Conservation (phyloP, 2,329 filamentous ascomycete genomes). For the Catunica adiposa region DNA sequence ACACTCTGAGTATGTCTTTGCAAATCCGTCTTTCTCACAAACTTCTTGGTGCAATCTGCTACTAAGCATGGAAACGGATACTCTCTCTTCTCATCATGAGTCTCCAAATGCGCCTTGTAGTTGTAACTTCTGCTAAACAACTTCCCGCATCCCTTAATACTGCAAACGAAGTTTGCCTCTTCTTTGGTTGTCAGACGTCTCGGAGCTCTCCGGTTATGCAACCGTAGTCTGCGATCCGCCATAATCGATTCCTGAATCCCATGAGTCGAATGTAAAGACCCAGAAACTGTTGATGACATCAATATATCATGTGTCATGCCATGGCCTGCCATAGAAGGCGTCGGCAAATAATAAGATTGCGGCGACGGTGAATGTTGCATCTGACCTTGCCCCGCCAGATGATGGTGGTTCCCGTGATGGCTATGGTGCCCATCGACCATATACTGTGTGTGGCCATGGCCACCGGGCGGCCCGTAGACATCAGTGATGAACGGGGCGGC, state of each 20-base stretch:
- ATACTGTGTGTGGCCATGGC: conserved; percentile 16
- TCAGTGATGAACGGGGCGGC: conserved; percentile 15
- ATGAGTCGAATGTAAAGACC: conserved; percentile 15
- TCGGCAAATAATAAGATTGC: conserved; percentile 12
- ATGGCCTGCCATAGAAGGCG: not conserved
- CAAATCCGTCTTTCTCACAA: conserved; percentile 71
- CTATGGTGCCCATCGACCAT: not conserved
- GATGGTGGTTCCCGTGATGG: not conserved
- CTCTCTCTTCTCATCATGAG: conserved; percentile 56
- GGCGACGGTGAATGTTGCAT: conserved; percentile 11
- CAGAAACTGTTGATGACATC: not conserved
- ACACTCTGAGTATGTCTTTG: conserved; percentile 46
- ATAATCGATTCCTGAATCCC: conserved; percentile 5
- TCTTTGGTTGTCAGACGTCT: conserved; percentile 46
- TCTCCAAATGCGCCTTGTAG: conserved; percentile 72
- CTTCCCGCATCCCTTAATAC: conserved; percentile 53
- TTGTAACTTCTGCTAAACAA: conserved; percentile 75
- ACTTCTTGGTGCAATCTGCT: conserved; percentile 52
- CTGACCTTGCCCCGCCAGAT: not conserved
- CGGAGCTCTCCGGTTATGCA: conserved; percentile 22
- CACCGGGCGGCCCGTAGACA: conserved; percentile 8
- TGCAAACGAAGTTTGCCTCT: conserved; percentile 56
- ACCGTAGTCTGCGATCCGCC: conserved; percentile 1
- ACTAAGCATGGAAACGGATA: conserved; percentile 54
- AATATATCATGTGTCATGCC: not conserved